Conservation (phyloP, 2,329 filamentous ascomycete genomes). For the Trichoderma citrinoviride region DNA sequence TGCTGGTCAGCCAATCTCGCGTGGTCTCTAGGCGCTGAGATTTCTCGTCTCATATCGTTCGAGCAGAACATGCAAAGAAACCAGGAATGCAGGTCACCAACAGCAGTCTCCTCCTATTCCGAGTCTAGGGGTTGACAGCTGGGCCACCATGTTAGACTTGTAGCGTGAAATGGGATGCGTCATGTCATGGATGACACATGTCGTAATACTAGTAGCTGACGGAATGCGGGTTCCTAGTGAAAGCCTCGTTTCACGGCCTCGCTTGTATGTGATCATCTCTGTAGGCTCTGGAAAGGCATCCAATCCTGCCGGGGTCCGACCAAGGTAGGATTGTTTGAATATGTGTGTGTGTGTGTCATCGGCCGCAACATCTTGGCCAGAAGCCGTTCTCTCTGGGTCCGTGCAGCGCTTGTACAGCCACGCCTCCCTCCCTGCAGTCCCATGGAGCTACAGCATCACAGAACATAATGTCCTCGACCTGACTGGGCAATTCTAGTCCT, state of each 20-base stretch:
- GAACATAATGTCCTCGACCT: background rate
- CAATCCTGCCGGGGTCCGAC: background rate
- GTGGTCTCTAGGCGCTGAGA: too few species aligned
- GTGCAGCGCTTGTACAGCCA: background rate
- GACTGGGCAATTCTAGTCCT: background rate
- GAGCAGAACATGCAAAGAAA: background rate
- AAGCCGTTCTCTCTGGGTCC: background rate
- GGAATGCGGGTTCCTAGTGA: background rate
- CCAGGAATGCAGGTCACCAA: background rate
- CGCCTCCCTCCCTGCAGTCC: background rate
- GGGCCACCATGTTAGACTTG: background rate
- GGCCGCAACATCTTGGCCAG: background rate
- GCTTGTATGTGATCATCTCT: background rate
- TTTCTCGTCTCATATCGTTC: too few species aligned
- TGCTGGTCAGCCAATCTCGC: too few species aligned
- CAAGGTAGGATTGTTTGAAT: background rate
- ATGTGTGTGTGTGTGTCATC: background rate
- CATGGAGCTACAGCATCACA: background rate
- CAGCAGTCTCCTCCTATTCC: background rate
- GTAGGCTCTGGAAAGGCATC: too few species aligned
- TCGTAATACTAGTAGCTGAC: background rate
- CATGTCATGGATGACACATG: background rate
- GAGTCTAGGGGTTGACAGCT: background rate
- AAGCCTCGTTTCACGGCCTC: background rate
- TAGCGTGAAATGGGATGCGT: background rate